Evolutionary conservation across 116 monocot genomes (phyloP).

Genomic region (Phalaenopsis hybrid): DNA sequence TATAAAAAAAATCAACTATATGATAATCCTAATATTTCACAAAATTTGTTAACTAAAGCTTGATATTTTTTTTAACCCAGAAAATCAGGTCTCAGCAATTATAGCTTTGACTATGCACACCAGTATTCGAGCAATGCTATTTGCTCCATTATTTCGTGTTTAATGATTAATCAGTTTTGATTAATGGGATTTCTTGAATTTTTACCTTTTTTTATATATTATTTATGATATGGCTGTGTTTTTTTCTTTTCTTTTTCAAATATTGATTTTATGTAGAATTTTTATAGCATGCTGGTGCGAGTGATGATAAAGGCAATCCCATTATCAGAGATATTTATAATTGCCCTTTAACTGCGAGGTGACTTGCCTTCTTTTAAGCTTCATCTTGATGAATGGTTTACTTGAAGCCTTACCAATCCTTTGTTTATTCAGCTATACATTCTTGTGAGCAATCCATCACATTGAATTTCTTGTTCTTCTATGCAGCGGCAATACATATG

Average conservation of each 20-base stretch:
- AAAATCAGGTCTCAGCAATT: too few species aligned
- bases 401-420: background rate
- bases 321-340: slow-evolving; percentile 83
- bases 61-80: too few species aligned
- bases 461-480: background rate
- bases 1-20: too few species aligned
- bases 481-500: slow-evolving; percentile 76
- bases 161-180: too few species aligned
- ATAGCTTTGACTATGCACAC: too few species aligned
- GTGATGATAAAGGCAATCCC: slow-evolving; percentile 80
- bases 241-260: background rate
- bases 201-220: background rate
- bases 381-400: background rate
- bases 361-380: background rate
- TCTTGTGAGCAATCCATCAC: background rate
- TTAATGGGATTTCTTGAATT: background rate
- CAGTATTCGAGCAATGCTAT: too few species aligned
- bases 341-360: slow-evolving; percentile 95
- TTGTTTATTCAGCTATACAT: background rate
- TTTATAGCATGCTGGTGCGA: slow-evolving; percentile 84
- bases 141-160: too few species aligned
- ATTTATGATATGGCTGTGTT: background rate
- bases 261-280: slow-evolving; percentile 10
- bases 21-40: too few species aligned
- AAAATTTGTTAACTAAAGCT: too few species aligned